Conservation (phyloP, 1,139 yeast species). For the Suhomyces yuchorum region DNA sequence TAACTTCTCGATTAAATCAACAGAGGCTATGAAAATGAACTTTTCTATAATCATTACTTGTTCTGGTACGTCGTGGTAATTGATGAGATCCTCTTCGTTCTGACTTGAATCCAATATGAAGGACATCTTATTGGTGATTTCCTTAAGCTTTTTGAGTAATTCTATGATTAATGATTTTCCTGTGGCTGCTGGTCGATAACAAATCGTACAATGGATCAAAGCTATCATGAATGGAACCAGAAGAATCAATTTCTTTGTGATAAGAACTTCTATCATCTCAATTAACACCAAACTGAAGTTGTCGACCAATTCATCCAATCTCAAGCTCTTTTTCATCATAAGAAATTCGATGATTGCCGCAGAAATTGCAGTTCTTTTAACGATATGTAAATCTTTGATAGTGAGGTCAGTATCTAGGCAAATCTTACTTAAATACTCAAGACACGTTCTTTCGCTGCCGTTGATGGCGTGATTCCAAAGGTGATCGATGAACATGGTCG, state of each 20-base stretch:
- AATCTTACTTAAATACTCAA: conserved; percentile 52
- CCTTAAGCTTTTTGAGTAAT: conserved; percentile 23
- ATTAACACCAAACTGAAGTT: conserved; percentile 45
- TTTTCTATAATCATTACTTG: conserved; percentile 52
- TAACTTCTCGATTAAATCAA: conserved; percentile 56
- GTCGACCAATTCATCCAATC: conserved; percentile 48
- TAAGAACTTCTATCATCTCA: conserved; percentile 31
- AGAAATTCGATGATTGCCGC: conserved; percentile 38
- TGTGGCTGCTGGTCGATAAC: conserved; percentile 61
- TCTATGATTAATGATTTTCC: conserved; percentile 29
- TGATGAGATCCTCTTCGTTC: conserved; percentile 38
- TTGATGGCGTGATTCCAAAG: conserved; percentile 46
- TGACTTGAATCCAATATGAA: conserved; percentile 32
- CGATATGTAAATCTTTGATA: conserved; percentile 33
- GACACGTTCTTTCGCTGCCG: conserved; percentile 51
- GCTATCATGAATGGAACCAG: conserved; percentile 59
- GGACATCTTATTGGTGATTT: conserved; percentile 23
- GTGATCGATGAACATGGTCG: conserved; percentile 39
- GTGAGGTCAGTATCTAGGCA: conserved; percentile 38
- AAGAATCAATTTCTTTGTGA: conserved; percentile 28
- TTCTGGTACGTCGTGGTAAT: conserved; percentile 37
- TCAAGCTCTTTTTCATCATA: conserved; percentile 40
- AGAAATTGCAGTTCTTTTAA: conserved; percentile 34
- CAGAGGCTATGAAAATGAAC: conserved; percentile 48
- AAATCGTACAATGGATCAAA: conserved; percentile 52